Conservation (phyloP, 345 rosid species). For the Heritiera fomes region DNA sequence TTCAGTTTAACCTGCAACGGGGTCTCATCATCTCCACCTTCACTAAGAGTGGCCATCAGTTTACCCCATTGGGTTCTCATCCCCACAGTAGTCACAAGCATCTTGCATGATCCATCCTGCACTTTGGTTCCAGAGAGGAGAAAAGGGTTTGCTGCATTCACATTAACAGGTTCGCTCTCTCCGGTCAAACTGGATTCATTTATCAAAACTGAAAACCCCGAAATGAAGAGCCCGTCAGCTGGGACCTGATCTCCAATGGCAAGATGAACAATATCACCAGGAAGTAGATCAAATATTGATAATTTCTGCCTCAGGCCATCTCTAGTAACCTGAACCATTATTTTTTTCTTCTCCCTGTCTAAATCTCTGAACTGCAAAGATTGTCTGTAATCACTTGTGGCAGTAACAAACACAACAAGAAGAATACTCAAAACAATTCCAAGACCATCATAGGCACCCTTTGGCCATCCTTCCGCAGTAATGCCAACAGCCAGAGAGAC, state of each 20-base stretch:
- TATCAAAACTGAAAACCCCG: constrained; percentile 55
- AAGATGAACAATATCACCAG: constrained; percentile 75
- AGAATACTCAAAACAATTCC: constrained; percentile 66
- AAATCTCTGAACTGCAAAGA: constrained; percentile 71
- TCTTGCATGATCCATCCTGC: constrained; percentile 71
- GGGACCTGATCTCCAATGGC: constrained; percentile 76
- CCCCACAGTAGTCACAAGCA: constrained; percentile 84
- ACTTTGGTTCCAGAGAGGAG: constrained; percentile 81
- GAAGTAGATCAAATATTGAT: constrained; percentile 67
- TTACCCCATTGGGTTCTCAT: constrained; percentile 93
- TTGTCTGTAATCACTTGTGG: constrained; percentile 68
- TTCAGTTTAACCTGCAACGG: constrained; percentile 83
- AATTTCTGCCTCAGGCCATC: constrained; percentile 53
- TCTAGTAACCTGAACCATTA: constrained; percentile 59
- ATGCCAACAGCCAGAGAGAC: constrained; percentile 67
- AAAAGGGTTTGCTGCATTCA: constrained; percentile 48
- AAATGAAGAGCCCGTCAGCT: constrained; percentile 69
- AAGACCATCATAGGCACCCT: constrained; percentile 77
- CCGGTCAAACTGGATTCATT: constrained; percentile 76
- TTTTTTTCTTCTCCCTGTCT: constrained; percentile 62
- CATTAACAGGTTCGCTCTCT: constrained; percentile 58
- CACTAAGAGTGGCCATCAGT: constrained; percentile 76
- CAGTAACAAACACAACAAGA: constrained; percentile 68
- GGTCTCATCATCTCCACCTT: constrained; percentile 78
- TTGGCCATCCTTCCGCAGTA: constrained; percentile 68